A percentile compares a stretch with the other conserved stretches of the same genome.
These are phyloP conservation scores for Purpureocillium lavendulum DNA, from an alignment of 2,329 filamentous ascomycete genomes.

Conservation along the genomic window DNA sequence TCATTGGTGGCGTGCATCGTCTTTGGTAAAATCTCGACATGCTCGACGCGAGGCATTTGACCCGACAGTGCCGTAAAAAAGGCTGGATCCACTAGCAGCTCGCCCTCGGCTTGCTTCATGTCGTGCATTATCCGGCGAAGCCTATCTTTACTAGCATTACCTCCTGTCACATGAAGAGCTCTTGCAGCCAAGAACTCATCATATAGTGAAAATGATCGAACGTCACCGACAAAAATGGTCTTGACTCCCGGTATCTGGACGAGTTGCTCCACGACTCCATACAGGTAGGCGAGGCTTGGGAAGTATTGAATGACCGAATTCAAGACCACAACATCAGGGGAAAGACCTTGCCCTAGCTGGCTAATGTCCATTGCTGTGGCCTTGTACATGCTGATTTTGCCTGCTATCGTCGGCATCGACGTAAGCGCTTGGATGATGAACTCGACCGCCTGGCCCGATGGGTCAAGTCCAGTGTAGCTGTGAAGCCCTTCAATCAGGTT, in stretches of 20 bases:
- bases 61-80: constrained; percentile 11
- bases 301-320: constrained; percentile 7
- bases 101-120: constrained; percentile 8
- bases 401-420: constrained; percentile 1
- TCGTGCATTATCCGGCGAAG: constrained; percentile 7
- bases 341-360: neutral
- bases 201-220: constrained; percentile 6
- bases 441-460: constrained; percentile 10
- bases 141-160: constrained; percentile 5
- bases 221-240: constrained; percentile 12
- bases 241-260: neutral
- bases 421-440: constrained; percentile 12
- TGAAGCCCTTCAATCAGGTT: constrained; percentile 13
- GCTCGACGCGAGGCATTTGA: constrained; percentile 8
- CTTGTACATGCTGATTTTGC: constrained; percentile 9
- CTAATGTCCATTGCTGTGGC: constrained; percentile 12
- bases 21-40: constrained; percentile 21
- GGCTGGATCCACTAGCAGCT: constrained; percentile 13
- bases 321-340: constrained; percentile 12
- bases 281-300: constrained; percentile 2
- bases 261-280: constrained; percentile 2
- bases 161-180: constrained; percentile 1
- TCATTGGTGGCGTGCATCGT: constrained; percentile 19
- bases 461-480: constrained; percentile 20
- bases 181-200: neutral